These are phyloP conservation scores for Linnemannia zychae DNA, from an alignment of 192 early-diverging fungal species.

Conservation along the genomic window DNA sequence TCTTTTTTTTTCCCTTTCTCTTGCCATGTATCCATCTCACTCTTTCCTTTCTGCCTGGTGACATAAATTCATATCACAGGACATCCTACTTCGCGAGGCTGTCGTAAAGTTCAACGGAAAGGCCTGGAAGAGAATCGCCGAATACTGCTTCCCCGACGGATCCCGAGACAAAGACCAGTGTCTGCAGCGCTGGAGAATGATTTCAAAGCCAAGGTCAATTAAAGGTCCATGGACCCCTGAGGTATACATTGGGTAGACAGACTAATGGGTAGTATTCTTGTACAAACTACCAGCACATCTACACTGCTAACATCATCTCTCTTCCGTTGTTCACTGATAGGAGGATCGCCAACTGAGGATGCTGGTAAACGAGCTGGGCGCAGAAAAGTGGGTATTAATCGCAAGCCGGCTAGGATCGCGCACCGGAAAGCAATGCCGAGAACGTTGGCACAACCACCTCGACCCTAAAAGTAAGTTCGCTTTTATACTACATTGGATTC, in stretches of 20 bases:
- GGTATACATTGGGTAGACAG: slow-evolving; percentile 1
- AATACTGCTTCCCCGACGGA: slow-evolving; percentile 53
- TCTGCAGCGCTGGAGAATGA: slow-evolving; percentile 57
- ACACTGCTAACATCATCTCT: background rate
- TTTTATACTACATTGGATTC: background rate
- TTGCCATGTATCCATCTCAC: background rate
- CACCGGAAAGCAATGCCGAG: slow-evolving; percentile 54
- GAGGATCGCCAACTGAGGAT: slow-evolving; percentile 51
- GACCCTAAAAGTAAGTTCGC: slow-evolving; percentile 48
- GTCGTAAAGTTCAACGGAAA: slow-evolving; percentile 57
- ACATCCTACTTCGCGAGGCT: slow-evolving; percentile 46
- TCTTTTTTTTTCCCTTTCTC: background rate
- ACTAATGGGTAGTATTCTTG: too few relatives aligned
- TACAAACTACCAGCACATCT: too few relatives aligned
- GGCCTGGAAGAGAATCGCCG: slow-evolving; percentile 56
- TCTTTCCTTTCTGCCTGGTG: background rate
- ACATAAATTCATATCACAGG: slow-evolving; percentile 10
- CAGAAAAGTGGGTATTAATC: slow-evolving; percentile 53
- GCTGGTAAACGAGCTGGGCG: slow-evolving; percentile 48
- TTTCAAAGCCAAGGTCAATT: slow-evolving; percentile 55
- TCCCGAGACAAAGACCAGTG: slow-evolving; percentile 56
- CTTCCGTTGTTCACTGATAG: too few relatives aligned
- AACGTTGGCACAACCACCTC: slow-evolving; percentile 55
- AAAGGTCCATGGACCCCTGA: slow-evolving; percentile 58
- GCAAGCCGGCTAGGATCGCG: slow-evolving; percentile 45